Conservation (phyloP, 768 basidiomycete genomes). For the Daedalea quercina region DNA sequence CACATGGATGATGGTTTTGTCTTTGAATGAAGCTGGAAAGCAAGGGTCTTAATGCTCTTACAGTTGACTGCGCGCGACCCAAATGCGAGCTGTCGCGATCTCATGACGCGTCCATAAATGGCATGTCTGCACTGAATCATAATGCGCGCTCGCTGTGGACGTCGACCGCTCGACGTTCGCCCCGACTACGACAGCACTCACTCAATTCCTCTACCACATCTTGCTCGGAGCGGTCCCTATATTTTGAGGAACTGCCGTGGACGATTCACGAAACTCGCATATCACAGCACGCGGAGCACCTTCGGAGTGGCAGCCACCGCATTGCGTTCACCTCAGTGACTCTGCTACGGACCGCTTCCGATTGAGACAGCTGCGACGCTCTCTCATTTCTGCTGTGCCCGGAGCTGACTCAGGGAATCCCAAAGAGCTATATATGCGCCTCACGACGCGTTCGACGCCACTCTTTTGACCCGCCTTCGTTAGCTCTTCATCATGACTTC, state of each 20-base stretch:
- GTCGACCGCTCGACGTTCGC: too few relatives aligned
- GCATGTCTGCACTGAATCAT: too few relatives aligned
- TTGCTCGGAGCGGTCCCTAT: too few relatives aligned
- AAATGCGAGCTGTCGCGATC: too few relatives aligned
- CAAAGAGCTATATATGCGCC: not conserved
- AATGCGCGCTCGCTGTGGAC: too few relatives aligned
- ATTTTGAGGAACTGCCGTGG: not conserved
- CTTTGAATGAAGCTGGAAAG: too few relatives aligned
- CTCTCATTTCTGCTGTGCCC: not conserved
- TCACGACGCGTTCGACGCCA: not conserved
- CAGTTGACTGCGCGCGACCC: too few relatives aligned
- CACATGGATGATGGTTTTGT: too few relatives aligned
- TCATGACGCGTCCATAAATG: too few relatives aligned
- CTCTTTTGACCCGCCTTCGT: conserved; percentile 4
- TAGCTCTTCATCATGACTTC: conserved; percentile 3
- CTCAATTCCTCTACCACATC: too few relatives aligned
- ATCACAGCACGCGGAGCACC: not conserved
- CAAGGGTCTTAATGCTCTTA: too few relatives aligned
- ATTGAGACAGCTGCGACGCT: not conserved
- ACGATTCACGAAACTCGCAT: not conserved
- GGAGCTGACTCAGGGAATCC: not conserved
- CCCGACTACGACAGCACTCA: not conserved
- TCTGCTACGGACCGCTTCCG: not conserved
- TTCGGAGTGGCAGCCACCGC: not conserved
- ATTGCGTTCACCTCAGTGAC: not conserved